Evolutionary conservation across 75 land plant species (phyloP).

Genomic region (Cryptomeria japonica): DNA sequence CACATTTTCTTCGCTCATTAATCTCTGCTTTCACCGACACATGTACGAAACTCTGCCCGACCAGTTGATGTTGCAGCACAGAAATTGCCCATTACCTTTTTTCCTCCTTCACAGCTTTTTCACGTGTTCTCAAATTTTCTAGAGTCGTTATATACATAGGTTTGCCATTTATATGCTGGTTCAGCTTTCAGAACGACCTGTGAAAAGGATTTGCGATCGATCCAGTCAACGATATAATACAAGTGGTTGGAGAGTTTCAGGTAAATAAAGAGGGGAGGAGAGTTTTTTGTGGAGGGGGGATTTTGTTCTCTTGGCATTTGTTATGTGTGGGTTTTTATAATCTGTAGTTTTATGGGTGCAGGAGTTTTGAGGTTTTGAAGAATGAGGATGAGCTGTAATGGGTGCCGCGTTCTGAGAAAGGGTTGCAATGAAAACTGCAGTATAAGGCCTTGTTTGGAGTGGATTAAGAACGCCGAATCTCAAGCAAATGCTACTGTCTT

Average conservation of each 20-base stretch:
- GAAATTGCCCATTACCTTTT: not conserved
- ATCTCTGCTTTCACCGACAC: too few species aligned
- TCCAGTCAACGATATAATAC: too few species aligned
- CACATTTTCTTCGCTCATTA: too few species aligned
- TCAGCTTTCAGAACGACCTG: too few species aligned
- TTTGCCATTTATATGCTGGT: not conserved
- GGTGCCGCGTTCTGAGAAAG: not conserved
- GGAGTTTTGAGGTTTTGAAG: not conserved
- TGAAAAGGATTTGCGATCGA: too few species aligned
- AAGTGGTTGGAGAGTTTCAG: too few species aligned
- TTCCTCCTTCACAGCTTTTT: not conserved
- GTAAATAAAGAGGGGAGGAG: too few species aligned
- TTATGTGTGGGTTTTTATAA: not conserved
- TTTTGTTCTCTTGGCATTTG: not conserved
- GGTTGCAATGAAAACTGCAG: not conserved
- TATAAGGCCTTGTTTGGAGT: not conserved
- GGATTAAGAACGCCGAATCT: not conserved
- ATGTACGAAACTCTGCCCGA: too few species aligned
- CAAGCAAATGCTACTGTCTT: not conserved
- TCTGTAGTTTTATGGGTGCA: not conserved
- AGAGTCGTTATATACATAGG: not conserved
- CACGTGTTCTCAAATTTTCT: not conserved
- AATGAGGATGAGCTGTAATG: slow-evolving; percentile 1
- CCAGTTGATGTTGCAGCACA: not conserved
- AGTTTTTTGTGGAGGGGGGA: too few species aligned